Percentiles rank a stretch among this genome's conserved stretches.
phyloP scores from a whole-genome alignment of 2,329 filamentous ascomycete species.

The Fusarium sp. region DNA sequence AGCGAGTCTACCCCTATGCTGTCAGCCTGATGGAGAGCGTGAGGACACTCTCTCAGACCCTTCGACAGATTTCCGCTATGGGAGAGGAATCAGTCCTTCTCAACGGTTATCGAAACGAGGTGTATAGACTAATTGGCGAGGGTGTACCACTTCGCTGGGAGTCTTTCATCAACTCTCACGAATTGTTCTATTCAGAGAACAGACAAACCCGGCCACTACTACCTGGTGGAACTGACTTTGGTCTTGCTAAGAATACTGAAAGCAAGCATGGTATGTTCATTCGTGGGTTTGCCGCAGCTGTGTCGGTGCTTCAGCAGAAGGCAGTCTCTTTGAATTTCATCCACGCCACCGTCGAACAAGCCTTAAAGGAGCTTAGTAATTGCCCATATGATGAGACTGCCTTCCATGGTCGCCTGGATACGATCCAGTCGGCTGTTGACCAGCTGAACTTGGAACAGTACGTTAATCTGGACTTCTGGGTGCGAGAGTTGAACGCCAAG shows the following conservation, averaged over 20 bases:
- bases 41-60: conserved; percentile 90
- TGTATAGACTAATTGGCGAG: conserved; percentile 83
- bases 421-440: conserved; percentile 91
- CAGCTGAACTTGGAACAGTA: conserved; percentile 97
- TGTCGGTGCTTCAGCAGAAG: conserved; percentile 89
- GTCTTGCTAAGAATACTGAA: conserved; percentile 69
- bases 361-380: conserved; percentile 81
- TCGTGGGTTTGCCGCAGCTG: conserved; percentile 87
- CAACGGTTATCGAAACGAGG: conserved; percentile 91
- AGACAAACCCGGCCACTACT: conserved; percentile 59
- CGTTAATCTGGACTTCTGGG: conserved; percentile 91
- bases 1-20: conserved; percentile 96
- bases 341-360: conserved; percentile 82
- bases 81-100: conserved; percentile 87
- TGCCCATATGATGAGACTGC: conserved; percentile 85
- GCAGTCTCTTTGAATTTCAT: conserved; percentile 81
- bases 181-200: conserved; percentile 74
- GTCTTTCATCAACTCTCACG: conserved; percentile 96
- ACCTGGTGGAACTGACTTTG: conserved; percentile 54
- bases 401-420: conserved; percentile 83
- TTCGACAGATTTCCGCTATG: conserved; percentile 85
- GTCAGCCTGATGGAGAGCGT: conserved; percentile 99
- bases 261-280: conserved; percentile 98
- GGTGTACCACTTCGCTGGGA: conserved; percentile 95
- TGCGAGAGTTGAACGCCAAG: conserved; percentile 83